phyloP scores from a whole-genome alignment of 192 early-diverging fungal species.

The Gryganskiella cystojenkinii region DNA sequence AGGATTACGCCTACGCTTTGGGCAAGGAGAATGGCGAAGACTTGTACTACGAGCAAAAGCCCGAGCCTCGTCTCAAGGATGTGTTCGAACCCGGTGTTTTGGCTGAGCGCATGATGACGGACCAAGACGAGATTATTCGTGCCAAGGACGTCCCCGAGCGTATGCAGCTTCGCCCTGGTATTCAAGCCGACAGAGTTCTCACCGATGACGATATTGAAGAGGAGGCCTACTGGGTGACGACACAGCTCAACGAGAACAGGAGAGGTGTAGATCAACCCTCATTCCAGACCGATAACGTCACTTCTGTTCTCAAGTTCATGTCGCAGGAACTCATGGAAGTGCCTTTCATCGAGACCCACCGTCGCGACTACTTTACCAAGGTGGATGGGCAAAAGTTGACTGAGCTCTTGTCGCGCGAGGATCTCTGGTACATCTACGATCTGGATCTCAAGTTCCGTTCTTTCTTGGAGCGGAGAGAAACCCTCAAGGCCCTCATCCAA shows the following conservation, averaged over 20 bases:
- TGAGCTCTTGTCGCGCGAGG: conserved; percentile 71
- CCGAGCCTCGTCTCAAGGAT: conserved; percentile 69
- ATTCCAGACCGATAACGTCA: conserved; percentile 32
- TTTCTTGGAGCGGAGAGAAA: conserved; percentile 70
- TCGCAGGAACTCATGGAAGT: conserved; percentile 87
- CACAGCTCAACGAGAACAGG: conserved; percentile 31
- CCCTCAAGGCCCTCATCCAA: conserved; percentile 62
- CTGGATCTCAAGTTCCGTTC: conserved; percentile 80
- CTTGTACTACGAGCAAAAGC: conserved; percentile 52
- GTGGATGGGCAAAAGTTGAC: conserved; percentile 46
- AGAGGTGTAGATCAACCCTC: conserved; percentile 29
- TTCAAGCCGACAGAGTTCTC: conserved; percentile 48
- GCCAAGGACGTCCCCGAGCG: conserved; percentile 92
- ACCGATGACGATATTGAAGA: conserved; percentile 72
- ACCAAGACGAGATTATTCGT: conserved; percentile 90
- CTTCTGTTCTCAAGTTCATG: conserved; percentile 53
- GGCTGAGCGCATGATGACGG: conserved; percentile 90
- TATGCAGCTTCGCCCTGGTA: conserved; percentile 78
- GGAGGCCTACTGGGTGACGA: conserved; percentile 70
- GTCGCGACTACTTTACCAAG: conserved; percentile 85
- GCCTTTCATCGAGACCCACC: conserved; percentile 88
- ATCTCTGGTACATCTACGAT: conserved; percentile 93
- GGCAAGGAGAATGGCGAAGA: conserved; percentile 49
- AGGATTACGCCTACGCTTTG: conserved; percentile 84
- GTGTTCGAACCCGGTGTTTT: conserved; percentile 88